Percentiles rank a stretch among this genome's conserved stretches.
Evolutionary conservation across 2,329 filamentous ascomycete species (phyloP).

Genomic region (Xylaria sp.): DNA sequence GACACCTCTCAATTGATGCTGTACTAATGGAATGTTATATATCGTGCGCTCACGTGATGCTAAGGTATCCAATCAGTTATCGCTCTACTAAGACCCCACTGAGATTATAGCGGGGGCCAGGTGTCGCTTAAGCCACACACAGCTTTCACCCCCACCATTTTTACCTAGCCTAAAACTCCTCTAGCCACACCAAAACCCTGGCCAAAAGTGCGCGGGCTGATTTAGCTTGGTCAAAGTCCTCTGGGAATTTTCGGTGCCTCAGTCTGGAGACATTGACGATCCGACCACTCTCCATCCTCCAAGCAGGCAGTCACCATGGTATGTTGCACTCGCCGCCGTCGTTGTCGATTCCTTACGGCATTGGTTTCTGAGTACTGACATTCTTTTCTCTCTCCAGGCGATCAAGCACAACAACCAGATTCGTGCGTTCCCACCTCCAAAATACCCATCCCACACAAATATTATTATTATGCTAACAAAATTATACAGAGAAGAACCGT

Average conservation of each 20-base stretch:
- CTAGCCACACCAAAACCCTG: slow-evolving; percentile 57
- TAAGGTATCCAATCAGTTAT: no score
- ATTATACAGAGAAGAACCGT: slow-evolving; percentile 79
- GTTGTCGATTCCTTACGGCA: slow-evolving; percentile 10
- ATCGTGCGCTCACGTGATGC: no score
- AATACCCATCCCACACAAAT: not conserved
- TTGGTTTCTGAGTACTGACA: slow-evolving; percentile 45
- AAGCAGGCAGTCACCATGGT: slow-evolving; percentile 63
- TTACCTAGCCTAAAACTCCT: slow-evolving; percentile 47
- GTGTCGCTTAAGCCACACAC: not conserved
- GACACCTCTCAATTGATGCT: no score
- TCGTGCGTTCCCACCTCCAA: slow-evolving; percentile 51
- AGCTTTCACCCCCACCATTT: not conserved
- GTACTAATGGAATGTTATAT: no score
- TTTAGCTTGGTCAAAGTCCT: slow-evolving; percentile 30
- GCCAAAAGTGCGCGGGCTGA: slow-evolving; percentile 50
- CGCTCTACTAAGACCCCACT: not conserved
- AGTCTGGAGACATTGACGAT: slow-evolving; percentile 52
- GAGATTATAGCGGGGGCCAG: not conserved
- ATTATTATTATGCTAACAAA: slow-evolving; percentile 23
- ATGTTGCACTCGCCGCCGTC: slow-evolving; percentile 29
- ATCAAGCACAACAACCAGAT: slow-evolving; percentile 99
- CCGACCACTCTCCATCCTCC: slow-evolving; percentile 60
- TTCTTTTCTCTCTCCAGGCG: slow-evolving; percentile 70
- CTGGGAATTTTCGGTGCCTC: slow-evolving; percentile 52